Base-by-base conservation (phyloP, 1,139 yeast genomes). In the Scheffersomyces segobiensis region DNA sequence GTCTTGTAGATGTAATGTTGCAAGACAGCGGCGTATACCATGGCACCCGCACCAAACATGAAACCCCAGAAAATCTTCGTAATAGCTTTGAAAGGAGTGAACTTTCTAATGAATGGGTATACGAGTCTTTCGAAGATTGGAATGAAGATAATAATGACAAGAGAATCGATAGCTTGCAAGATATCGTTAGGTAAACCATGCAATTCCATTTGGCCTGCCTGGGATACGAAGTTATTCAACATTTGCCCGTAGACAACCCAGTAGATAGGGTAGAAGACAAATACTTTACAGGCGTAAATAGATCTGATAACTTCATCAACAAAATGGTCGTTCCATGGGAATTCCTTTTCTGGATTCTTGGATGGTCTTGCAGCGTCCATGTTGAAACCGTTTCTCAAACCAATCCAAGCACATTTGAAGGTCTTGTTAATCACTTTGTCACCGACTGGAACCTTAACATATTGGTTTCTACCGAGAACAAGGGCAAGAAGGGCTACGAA, bases 1-100 rank as follows among this genome's bases (percentile, higher is more conserved):
- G 90, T 79, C 54, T 75, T 71, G 77, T 92, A 92, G 62, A 93
- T 87, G 69, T 78, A 79, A 69, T 87, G 85, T 76, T 93, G 97
- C 63, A 91, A 81, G 52, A 90, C 87, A 18, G 96, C 95, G 57
- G 97, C 96, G 69, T 89, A 87, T 47, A 87, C 83, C 87, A 90
- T 89, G 50, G 97, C 83, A 51, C 82, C 67, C 6, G 93, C 74
- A 56, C 88, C 93, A 59, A 90, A 79, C 73, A 88, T 73, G 78
- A 92, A 92, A 14, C 98, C 97, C 63, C 80, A 78, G 69, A 83
- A 80, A 65, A 93, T 92, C 72, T 91, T 86, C 60, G 92, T 82
- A 65, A 91, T 86, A 51, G 97, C 87, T 63, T 80, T 86, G 70
- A 87, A 85, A 17, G 86, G 83, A 52, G 89, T 85, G 67, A 60